A percentile compares a stretch with the other conserved stretches of the same genome.
Evolutionary conservation across 805 yeast genomes (phyloP).

Genomic region (Candida sphagnicola): DNA sequence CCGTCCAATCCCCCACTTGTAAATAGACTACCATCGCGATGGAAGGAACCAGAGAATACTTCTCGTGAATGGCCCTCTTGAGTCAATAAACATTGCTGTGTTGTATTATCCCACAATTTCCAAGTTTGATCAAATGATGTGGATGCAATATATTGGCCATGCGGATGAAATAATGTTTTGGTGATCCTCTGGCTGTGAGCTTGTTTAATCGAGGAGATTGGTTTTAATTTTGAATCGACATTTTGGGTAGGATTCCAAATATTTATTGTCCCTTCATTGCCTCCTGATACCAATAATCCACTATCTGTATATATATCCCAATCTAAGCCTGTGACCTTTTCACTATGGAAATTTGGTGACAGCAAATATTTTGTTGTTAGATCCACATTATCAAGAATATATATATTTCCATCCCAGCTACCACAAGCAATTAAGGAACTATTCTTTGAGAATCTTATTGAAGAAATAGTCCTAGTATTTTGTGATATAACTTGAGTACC

Average conservation of each 20-base stretch:
- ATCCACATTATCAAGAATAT: slow-evolving; percentile 40
- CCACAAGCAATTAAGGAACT: slow-evolving; percentile 52
- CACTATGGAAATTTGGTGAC: slow-evolving; percentile 46
- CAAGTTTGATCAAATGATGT: slow-evolving; percentile 85
- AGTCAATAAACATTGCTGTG: slow-evolving; percentile 39
- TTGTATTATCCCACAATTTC: slow-evolving; percentile 77
- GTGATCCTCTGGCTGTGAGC: slow-evolving; percentile 54
- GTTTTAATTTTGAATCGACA: slow-evolving; percentile 10
- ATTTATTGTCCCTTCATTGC: slow-evolving; percentile 33
- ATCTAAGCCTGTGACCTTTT: slow-evolving; percentile 67
- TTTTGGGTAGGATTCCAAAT: slow-evolving; percentile 20
- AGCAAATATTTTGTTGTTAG: slow-evolving; percentile 26
- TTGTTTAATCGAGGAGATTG: slow-evolving; percentile 12
- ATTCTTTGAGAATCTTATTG: slow-evolving; percentile 43
- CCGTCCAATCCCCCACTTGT: slow-evolving; percentile 81
- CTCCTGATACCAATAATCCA: slow-evolving; percentile 27
- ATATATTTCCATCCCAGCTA: slow-evolving; percentile 79
- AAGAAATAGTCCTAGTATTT: slow-evolving; percentile 66
- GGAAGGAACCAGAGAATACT: slow-evolving; percentile 58
- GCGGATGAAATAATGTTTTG: slow-evolving; percentile 62
- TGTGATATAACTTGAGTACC: slow-evolving; percentile 66
- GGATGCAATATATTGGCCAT: slow-evolving; percentile 50
- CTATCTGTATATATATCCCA: slow-evolving; percentile 45
- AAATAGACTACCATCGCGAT: slow-evolving; percentile 72
- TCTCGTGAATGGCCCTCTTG: slow-evolving; percentile 89